Evolutionary conservation across 2,329 filamentous ascomycete species (phyloP), one percentile per base, ranked within the genome.

Genomic region (Thermoascus crustaceus): DNA sequence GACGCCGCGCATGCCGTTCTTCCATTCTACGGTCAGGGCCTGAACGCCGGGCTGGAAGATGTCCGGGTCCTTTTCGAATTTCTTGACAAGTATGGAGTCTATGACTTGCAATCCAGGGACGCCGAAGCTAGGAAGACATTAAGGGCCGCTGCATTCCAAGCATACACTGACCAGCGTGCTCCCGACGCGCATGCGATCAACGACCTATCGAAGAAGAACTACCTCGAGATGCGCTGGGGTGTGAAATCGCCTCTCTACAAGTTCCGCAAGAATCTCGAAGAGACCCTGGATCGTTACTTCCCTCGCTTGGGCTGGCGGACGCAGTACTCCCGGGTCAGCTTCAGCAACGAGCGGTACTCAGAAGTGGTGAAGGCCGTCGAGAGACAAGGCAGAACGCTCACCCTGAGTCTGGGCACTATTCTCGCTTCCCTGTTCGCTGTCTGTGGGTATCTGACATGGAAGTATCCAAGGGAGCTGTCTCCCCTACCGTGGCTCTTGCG

Each of bases 1-100:
- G 91, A 98, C 56, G 87, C 91, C 5, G 88, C 91, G 0, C 91
- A 98, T 58, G 91, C 93, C 38, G 95, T 98, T 80, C 87, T 98
- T 0, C 91, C 91, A 0, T 98, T 98, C 62, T 98, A 96, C 59
- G 91, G 91, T 0, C 91, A 98, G 60, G 91, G 91, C 23, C 93
- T 98, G 80, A 98, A 98, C 54, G 84, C 91, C 0, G 91, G 91
- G 0, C 76, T 98, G 26, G 91, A 98, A 64, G 89, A 95, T 51
- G 87, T 98, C 8, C 79, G 83, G 5, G 79, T 94, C 4, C 74
- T 98, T 1, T 98, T 94, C 61, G 76, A 80, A 1, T 71, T 82
- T 27, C 69, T 96, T 1, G 88, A 95, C 61, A 74, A 76, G 46
- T 70, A 87, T 46, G 65, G 70, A 1, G 60, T 64, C 7, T 66